Evolutionary conservation across 805 yeast genomes (phyloP), one percentile per base, ranked within the genome.

Genomic region (Candida mattraensis): DNA sequence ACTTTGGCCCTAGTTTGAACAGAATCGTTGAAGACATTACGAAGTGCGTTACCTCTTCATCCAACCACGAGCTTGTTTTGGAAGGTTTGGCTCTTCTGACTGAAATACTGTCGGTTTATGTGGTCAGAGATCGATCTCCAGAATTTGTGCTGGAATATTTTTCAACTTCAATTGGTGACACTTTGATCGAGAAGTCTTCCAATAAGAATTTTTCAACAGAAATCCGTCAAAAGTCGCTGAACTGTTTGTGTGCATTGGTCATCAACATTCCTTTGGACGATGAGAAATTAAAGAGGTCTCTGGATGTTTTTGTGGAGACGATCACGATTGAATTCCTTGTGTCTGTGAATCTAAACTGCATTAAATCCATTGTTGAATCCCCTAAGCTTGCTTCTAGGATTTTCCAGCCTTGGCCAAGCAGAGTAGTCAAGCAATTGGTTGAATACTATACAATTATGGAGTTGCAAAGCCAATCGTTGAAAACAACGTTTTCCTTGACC

Each of bases 191-290:
- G 3, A 61, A 48, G 25, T 48, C 57, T 6, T 30, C 45, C 1
- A 48, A 56, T 11, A 61, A 57, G 32, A 53, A 69, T 18, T 50
- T 47, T 25, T 56, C 67, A 6, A 44, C 55, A 15, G 67, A 63
- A 27, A 55, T 62, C 5, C 51, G 67, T 18, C 53, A 51, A 33
- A 47, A 47, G 30, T 48, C 63, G 7, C 38, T 62, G 15, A 30
- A 20, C 6, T 43, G 53, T 19, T 35, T 60, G 5, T 44, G 52
- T 20, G 33, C 39, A 5, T 29, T 53, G 14, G 35, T 46, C 12
- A 22, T 47, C 3, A 42, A 48, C 17, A 31, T 49, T n/a, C 36
- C 36, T 7, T 18, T 47, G n/a, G 22, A 30, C 1, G 14, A 27
- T 5, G n/a, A 16, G 7, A 33, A 23, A 10, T 23, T 41, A 3